A percentile compares a stretch with the other conserved stretches of the same genome.
Conservation (phyloP, 768 basidiomycete species). For the Phaeolepiota aurea region DNA sequence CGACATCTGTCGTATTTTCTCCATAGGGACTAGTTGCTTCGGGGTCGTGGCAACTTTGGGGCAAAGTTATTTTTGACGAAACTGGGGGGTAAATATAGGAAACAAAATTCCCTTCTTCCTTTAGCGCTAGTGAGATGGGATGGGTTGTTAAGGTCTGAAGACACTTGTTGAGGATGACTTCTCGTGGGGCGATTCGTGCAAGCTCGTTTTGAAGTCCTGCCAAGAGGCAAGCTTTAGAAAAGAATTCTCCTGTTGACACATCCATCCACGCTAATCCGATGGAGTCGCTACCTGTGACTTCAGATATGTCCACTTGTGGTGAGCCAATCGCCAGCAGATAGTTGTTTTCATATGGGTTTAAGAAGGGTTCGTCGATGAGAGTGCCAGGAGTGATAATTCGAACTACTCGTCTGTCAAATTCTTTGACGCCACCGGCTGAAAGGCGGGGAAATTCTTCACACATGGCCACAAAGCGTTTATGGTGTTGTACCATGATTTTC, state of each 20-base stretch:
- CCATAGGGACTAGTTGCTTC: not conserved
- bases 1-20: not conserved
- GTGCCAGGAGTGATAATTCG: constrained; percentile 92
- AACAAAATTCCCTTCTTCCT: constrained; percentile 46
- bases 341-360: constrained; percentile 83
- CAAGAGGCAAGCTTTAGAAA: constrained; percentile 51
- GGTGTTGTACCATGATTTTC: constrained; percentile 75
- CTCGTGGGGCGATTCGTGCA: constrained; percentile 70
- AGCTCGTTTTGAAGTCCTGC: constrained; percentile 72
- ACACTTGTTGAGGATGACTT: constrained; percentile 59
- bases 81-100: constrained; percentile 29
- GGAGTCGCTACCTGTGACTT: constrained; percentile 2
- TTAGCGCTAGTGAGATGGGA: constrained; percentile 38
- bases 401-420: constrained; percentile 74
- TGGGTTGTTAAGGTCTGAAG: constrained; percentile 28
- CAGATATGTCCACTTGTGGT: too few relatives aligned
- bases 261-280: constrained; percentile 92
- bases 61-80: not conserved
- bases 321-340: constrained; percentile 68
- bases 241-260: constrained; percentile 91
- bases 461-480: constrained; percentile 82
- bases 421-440: constrained; percentile 36
- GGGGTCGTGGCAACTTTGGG: not conserved
- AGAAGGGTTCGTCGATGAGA: constrained; percentile 84
- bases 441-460: constrained; percentile 82